phyloP scores from a whole-genome alignment of 1,284 basidiomycete species.

The Boletus calvinii region DNA sequence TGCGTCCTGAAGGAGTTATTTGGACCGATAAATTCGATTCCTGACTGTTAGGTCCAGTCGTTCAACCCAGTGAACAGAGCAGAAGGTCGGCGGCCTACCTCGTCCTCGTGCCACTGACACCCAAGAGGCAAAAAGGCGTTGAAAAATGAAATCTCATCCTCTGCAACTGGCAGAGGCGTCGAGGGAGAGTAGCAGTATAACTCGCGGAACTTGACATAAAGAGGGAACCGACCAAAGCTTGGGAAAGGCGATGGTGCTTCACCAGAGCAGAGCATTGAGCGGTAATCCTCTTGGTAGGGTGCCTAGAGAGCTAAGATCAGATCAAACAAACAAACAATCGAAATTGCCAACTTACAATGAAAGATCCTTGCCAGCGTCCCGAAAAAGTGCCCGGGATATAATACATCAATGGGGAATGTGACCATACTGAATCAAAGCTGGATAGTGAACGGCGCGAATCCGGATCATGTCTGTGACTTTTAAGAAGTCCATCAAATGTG shows the following conservation, averaged over 20 bases:
- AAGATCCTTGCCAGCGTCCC: constrained; percentile 48
- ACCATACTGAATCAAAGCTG: neutral
- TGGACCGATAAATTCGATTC: constrained; percentile 41
- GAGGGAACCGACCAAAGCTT: constrained; percentile 38
- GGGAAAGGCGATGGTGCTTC: constrained; percentile 36
- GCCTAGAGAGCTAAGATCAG: constrained; percentile 31
- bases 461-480: constrained; percentile 35
- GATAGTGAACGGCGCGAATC: constrained; percentile 31
- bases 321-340: neutral
- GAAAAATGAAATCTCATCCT: constrained; percentile 27
- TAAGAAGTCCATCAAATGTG: constrained; percentile 22
- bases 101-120: constrained; percentile 35
- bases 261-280: constrained; percentile 34
- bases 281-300: constrained; percentile 37
- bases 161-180: constrained; percentile 27
- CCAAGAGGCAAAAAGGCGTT: constrained; percentile 49
- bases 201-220: constrained; percentile 48
- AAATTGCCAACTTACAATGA: constrained; percentile 35
- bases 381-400: constrained; percentile 44
- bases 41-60: constrained; percentile 33
- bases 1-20: constrained; percentile 35
- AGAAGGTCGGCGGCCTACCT: constrained; percentile 30
- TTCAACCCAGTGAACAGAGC: constrained; percentile 7
- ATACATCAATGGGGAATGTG: constrained; percentile 10
- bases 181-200: constrained; percentile 39